phyloP scores from a whole-genome alignment of 345 rosid species.

The Cardiospermum halicacabum region DNA sequence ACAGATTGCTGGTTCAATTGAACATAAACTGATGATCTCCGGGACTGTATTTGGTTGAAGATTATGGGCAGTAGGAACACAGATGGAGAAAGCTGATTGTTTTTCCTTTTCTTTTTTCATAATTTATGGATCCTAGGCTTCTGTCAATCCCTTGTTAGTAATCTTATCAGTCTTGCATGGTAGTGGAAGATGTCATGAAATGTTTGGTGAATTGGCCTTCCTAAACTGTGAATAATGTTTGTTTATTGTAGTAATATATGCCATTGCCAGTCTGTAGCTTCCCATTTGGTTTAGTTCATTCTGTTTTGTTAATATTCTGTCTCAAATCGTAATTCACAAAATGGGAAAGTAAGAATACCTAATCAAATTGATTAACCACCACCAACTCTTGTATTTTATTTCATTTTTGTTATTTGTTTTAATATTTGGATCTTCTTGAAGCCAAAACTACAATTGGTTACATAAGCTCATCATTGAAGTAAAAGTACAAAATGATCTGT shows the following conservation, averaged over 20 bases:
- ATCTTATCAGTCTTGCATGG: conserved; percentile 4
- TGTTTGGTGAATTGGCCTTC: neutral
- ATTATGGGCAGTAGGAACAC: conserved; percentile 10
- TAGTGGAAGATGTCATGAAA: conserved; percentile 8
- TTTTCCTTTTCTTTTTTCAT: neutral
- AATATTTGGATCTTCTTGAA: too few species aligned
- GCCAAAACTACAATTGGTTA: neutral
- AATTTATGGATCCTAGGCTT: neutral
- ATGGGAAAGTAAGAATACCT: too few species aligned
- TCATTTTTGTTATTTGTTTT: too few species aligned
- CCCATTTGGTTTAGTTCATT: conserved; percentile 2
- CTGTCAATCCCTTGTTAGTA: neutral
- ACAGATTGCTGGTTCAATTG: conserved; percentile 43
- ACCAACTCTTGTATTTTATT: too few species aligned
- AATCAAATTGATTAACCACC: too few species aligned
- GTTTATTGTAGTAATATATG: neutral
- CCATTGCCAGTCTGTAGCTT: neutral
- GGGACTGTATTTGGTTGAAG: neutral
- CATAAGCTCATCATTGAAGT: neutral
- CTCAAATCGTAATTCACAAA: neutral
- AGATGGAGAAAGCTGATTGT: neutral
- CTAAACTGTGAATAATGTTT: conserved; percentile 2
- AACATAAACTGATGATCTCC: conserved; percentile 41
- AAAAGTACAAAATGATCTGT: neutral
- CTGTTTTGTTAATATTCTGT: neutral